These are phyloP conservation scores for Hsuehochloa calcarea DNA, from an alignment of 176 grass and related monocot genomes.

Conservation along the genomic window DNA sequence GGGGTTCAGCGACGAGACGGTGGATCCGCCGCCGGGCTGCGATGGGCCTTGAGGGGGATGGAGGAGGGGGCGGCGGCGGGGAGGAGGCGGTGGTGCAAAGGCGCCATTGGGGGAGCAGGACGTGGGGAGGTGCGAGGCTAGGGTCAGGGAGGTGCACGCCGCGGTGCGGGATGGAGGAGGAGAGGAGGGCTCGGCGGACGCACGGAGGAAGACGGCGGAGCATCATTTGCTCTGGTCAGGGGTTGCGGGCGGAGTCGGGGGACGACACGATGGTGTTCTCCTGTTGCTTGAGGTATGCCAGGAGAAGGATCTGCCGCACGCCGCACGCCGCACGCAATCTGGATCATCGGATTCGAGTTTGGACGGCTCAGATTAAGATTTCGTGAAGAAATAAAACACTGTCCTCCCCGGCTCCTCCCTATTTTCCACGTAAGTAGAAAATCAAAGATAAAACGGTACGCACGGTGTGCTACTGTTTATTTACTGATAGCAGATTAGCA, in stretches of 20 bases:
- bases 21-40: background rate
- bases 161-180: background rate
- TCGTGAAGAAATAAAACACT: background rate
- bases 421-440: background rate
- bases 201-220: slow-evolving; percentile 26
- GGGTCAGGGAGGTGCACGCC: background rate
- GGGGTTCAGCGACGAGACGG: slow-evolving; percentile 58
- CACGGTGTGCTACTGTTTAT: too few species aligned
- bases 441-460: background rate
- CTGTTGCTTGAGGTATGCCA: background rate
- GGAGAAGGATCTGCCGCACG: background rate
- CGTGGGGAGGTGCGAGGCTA: background rate
- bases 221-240: slow-evolving; percentile 23
- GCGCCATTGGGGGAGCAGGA: slow-evolving; percentile 13
- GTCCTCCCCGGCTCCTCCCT: too few species aligned
- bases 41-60: slow-evolving; percentile 22
- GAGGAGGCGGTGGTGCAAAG: slow-evolving; percentile 8
- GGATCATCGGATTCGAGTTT: background rate
- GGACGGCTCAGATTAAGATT: background rate
- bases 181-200: slow-evolving; percentile 29
- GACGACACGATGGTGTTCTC: background rate
- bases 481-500: too few species aligned
- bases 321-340: background rate
- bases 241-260: background rate
- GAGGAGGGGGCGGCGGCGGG: background rate